Evolutionary conservation across 208 protist genomes (phyloP), one percentile per base, ranked within the genome.

Genomic region (Porcisia deanei): DNA sequence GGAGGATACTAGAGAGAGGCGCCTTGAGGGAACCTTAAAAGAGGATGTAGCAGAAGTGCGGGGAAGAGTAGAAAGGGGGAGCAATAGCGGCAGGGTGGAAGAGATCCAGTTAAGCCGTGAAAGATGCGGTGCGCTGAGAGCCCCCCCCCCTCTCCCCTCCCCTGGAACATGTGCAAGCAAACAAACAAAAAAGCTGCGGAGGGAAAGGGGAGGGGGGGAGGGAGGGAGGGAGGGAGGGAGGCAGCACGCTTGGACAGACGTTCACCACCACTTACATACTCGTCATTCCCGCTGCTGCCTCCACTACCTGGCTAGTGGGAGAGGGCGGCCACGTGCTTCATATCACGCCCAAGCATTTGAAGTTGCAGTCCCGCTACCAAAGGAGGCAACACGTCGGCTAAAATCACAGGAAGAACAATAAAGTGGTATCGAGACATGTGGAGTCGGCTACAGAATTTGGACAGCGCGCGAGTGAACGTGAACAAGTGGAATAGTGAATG

Each of bases 61-160:
- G 72, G 60, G 72, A 58, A 59, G 34, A 34, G 55, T 41, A 55
- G 53, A 64, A 47, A 75, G 54, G 54, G 39, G 8, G 30, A 20
- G 34, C 47, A 5, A 52, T 12, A 52, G 47, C 47, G 47, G 47
- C 47, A 52, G 47, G 47, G 47, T 52, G 10, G 10, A 18, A 30
- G 65, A 12, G 43, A 18, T 30, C 12, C 25, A 52, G 43, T 49
- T 43, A 39, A 16, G 39, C 53, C 1, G 55, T 59, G 14, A 25
- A 59, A 20, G 22, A 25, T 20, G 22, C 30, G 58, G 12, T 63
- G 58, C 58, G 16, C 30, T 30, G 58, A 3, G 30, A 5, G 47
- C 47, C 47, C 47, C 10, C 10, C 47, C 10, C 47, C 10, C 10
- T 0, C 47, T 12, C 47, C 47, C 47, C 47, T 12, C 47, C 47